phyloP scores from a whole-genome alignment of 2,329 filamentous ascomycete genomes.

The Exophiala sp. region DNA sequence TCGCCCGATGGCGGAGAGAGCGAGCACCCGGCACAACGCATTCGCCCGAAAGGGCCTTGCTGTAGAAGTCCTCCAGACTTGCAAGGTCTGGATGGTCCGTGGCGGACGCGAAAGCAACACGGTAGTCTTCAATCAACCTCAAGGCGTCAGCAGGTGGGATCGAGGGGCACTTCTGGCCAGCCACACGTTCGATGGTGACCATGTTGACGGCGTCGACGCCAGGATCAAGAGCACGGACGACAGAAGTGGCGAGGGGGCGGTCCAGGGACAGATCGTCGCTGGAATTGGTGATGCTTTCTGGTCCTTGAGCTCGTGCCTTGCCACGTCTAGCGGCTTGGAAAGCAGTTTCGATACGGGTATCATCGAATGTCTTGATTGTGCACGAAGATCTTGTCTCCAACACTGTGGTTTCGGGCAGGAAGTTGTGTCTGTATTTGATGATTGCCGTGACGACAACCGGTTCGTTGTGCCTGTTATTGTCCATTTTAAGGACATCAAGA shows the following conservation, averaged over 20 bases:
- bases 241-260: background rate
- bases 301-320: background rate
- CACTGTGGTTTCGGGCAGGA: slow-evolving; percentile 9
- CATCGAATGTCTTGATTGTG: background rate
- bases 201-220: slow-evolving; percentile 4
- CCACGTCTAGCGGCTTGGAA: background rate
- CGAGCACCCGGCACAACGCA: background rate
- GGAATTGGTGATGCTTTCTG: background rate
- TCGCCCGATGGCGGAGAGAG: slow-evolving; percentile 1
- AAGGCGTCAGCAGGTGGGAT: slow-evolving; percentile 6
- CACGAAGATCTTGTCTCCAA: slow-evolving; percentile 10
- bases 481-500: slow-evolving; percentile 18
- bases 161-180: background rate
- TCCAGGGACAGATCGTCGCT: background rate
- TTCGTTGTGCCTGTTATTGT: slow-evolving; percentile 15
- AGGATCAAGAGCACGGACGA: slow-evolving; percentile 13
- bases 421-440: slow-evolving; percentile 15
- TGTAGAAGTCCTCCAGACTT: background rate
- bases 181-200: background rate
- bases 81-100: background rate
- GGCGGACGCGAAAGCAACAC: slow-evolving; percentile 5
- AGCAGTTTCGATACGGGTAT: background rate
- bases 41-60: background rate
- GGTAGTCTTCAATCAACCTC: slow-evolving; percentile 13
- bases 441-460: slow-evolving; percentile 11